Base-by-base conservation (phyloP, 495 filamentous ascomycete genomes). In the Hypoxylon crocopeplum region DNA sequence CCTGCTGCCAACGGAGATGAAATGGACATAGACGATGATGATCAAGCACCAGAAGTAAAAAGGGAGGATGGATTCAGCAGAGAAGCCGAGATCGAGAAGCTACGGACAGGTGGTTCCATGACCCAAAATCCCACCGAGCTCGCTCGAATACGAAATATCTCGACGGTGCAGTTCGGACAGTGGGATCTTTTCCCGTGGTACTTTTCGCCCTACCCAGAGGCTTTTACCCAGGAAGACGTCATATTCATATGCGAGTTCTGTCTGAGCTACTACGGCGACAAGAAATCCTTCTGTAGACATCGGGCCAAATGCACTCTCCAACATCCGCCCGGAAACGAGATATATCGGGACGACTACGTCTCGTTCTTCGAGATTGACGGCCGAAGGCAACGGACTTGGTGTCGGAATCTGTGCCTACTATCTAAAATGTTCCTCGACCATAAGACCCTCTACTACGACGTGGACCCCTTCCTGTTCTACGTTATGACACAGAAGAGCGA, bases 381-480 rank as follows among this genome's bases (percentile, higher is more conserved):
- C 3, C 84, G 92, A 12, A 82, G 94, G n/a, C 94, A 98, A 67
- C 83, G 93, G 8, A 95, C 90, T 2, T 98, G 92, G 92, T 98
- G 95, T 60, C 91, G 94, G 4, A 98, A 98, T 62, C 81, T 98
- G 17, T 98, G 94, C 72, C 80, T 98, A 0, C 80, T 98, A 4
- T 91, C 85, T 53, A 98, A 98, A 69, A 88, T 97, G 69, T 98
- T 98, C 75, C 85, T 98, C 20, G 94, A 98, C 65, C 94, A 98
- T 78, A 98, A 98, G 73, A 98, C 94, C 6, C 88, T 98, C n/a
- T 98, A 97, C 81, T 98, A 98, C 76, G 94, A 98, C 66, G 94
- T 98, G 47, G 94, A 98, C 68, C 94, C 94, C 7, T 98, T 98
- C 74, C 77, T 98, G 7, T 98, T 98, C 80, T 98, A 98, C 77